These are phyloP conservation scores for Colletotrichum coccodes DNA, from an alignment of 2,329 filamentous ascomycete species.

Conservation along the genomic window DNA sequence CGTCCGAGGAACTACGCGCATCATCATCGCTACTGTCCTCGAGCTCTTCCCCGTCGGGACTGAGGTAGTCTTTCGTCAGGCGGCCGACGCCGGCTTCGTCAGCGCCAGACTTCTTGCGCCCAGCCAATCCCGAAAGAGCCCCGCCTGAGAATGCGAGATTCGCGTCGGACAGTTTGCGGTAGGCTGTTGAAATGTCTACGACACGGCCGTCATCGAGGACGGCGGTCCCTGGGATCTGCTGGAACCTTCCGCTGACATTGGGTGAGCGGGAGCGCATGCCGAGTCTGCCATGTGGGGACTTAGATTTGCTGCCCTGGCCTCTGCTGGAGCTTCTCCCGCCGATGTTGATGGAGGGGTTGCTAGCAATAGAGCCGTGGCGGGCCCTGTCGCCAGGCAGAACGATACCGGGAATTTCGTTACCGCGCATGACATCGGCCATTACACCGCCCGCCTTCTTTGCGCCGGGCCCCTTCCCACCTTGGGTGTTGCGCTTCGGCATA, in stretches of 20 bases:
- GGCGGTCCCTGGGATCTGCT: constrained; percentile 41
- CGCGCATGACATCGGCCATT: constrained; percentile 65
- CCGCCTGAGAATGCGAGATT: constrained; percentile 73
- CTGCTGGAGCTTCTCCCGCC: constrained; percentile 37
- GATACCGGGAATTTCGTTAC: constrained; percentile 60
- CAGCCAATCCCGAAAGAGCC: constrained; percentile 68
- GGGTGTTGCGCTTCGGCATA: constrained; percentile 62
- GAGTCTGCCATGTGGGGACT: constrained; percentile 63
- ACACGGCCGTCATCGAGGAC: constrained; percentile 69
- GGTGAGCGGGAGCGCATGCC: constrained; percentile 33
- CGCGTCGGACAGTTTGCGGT: constrained; percentile 77
- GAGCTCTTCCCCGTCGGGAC: constrained; percentile 73
- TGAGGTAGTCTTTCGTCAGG: constrained; percentile 74
- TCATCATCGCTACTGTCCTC: constrained; percentile 80
- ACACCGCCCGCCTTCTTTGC: constrained; percentile 45
- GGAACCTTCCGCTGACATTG: constrained; percentile 30
- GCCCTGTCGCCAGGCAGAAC: constrained; percentile 58
- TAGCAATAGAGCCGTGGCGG: constrained; percentile 51
- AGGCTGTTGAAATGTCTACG: constrained; percentile 76
- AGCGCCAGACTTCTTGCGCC: constrained; percentile 59
- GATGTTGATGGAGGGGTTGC: constrained; percentile 34
- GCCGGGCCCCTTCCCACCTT: constrained; percentile 48
- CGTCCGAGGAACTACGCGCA: constrained; percentile 70
- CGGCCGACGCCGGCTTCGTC: constrained; percentile 60
- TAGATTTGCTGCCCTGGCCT: constrained; percentile 57